Evolutionary conservation across 78 protist species (phyloP).

Genomic region (Protostelium mycophagum): DNA sequence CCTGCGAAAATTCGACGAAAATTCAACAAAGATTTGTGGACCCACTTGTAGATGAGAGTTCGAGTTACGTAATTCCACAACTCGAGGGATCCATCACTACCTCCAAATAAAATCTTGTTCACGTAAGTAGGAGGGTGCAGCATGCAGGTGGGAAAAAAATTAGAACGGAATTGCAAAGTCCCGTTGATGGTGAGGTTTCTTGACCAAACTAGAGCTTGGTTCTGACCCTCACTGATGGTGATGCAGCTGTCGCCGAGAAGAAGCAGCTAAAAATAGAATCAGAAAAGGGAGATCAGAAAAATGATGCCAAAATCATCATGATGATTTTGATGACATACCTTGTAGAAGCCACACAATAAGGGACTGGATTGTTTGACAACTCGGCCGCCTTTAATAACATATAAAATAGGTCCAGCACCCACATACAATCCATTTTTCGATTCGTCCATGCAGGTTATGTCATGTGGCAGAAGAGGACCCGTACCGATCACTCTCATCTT

Average conservation of each 20-base stretch:
- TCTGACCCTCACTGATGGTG: neutral
- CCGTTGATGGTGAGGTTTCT: neutral
- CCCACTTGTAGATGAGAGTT: constrained; percentile 28
- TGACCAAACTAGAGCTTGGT: neutral
- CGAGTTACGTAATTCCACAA: constrained; percentile 56
- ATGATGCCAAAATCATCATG: neutral
- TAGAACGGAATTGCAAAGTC: neutral
- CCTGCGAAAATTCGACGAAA: neutral
- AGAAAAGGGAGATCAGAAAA: too few relatives aligned
- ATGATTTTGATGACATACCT: neutral
- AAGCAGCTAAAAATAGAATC: neutral
- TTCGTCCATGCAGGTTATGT: neutral
- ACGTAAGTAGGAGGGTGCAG: constrained; percentile 67
- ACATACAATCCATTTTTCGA: neutral
- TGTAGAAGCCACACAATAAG: neutral
- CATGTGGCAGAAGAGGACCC: neutral
- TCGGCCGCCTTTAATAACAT: too few relatives aligned
- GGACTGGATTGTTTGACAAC: neutral
- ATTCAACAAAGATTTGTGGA: neutral
- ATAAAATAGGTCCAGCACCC: neutral
- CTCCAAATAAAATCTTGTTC: constrained; percentile 72
- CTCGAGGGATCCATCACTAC: constrained; percentile 24
- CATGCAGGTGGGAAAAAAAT: constrained; percentile 22
- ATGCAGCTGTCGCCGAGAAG: neutral
- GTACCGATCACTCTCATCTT: neutral